These are phyloP conservation scores for Graphium sp. DNA, from an alignment of 2,329 filamentous ascomycete species.

Conservation along the genomic window DNA sequence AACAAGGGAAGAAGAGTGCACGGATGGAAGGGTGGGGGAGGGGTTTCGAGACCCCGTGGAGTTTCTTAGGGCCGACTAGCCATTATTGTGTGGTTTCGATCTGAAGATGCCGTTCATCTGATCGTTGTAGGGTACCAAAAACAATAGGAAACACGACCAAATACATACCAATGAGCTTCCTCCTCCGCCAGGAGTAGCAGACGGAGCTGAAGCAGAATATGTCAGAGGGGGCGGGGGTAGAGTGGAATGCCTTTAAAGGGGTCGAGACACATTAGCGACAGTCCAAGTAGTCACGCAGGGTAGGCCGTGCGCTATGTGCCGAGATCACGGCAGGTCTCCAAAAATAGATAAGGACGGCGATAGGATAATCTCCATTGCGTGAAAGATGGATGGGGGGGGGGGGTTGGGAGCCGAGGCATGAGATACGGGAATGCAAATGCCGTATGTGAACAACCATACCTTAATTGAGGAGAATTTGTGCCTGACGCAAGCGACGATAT, in stretches of 20 bases:
- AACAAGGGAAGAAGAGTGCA: no score
- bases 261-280: background rate
- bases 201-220: slow-evolving; percentile 13
- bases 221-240: slow-evolving; percentile 9
- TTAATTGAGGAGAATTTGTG: slow-evolving; percentile 24
- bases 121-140: background rate
- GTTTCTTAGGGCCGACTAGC: no score
- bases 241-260: background rate
- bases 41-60: no score
- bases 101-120: no score
- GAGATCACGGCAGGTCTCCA: no score
- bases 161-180: slow-evolving; percentile 13
- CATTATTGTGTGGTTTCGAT: no score
- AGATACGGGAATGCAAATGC: background rate
- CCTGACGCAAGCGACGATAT: slow-evolving; percentile 26
- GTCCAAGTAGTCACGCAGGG: background rate
- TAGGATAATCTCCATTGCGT: no score
- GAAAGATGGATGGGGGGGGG: background rate
- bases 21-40: no score
- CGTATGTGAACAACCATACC: slow-evolving; percentile 19
- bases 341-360: no score
- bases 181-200: slow-evolving; percentile 12
- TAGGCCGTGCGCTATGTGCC: background rate
- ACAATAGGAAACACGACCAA: background rate
- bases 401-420: no score